A percentile compares a stretch with the other conserved stretches of the same genome.
Conservation (phyloP, 257 asterid species). For the Solanum piurae region DNA sequence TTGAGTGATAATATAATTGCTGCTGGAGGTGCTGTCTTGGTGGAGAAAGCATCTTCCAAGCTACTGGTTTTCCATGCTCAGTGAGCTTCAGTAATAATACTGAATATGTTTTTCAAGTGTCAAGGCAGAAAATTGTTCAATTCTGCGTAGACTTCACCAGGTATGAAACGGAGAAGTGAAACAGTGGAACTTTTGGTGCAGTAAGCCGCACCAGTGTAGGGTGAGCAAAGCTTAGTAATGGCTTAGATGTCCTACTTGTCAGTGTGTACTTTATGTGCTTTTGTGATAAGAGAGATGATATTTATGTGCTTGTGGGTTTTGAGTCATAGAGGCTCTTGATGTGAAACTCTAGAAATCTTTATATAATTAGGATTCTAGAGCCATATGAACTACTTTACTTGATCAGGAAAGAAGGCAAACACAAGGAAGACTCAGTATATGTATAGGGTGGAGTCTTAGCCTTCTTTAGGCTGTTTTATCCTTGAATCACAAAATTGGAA, state of each 20-base stretch:
- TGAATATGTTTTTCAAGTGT: neutral
- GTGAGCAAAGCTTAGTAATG: neutral
- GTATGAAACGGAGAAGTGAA: neutral
- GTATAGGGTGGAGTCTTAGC: neutral
- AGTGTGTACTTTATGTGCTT: neutral
- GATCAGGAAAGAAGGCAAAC: conserved; percentile 1
- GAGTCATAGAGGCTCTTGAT: neutral
- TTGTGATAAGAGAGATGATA: neutral
- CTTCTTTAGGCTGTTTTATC: neutral
- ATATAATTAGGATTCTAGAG: neutral
- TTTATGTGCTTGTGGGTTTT: neutral
- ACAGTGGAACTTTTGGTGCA: neutral
- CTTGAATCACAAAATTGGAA: neutral
- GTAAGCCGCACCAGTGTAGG: neutral
- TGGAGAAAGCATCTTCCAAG: neutral
- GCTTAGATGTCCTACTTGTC: neutral
- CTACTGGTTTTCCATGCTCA: neutral
- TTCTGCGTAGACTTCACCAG: neutral
- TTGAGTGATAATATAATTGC: neutral
- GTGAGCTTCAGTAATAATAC: neutral
- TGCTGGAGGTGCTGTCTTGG: neutral
- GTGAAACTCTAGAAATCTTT: neutral
- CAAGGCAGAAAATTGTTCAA: neutral
- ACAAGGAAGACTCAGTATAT: neutral
- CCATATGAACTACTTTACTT: conserved; percentile 47